Evolutionary conservation across 257 asterid genomes (phyloP).

Genomic region (Salvia splendens): DNA sequence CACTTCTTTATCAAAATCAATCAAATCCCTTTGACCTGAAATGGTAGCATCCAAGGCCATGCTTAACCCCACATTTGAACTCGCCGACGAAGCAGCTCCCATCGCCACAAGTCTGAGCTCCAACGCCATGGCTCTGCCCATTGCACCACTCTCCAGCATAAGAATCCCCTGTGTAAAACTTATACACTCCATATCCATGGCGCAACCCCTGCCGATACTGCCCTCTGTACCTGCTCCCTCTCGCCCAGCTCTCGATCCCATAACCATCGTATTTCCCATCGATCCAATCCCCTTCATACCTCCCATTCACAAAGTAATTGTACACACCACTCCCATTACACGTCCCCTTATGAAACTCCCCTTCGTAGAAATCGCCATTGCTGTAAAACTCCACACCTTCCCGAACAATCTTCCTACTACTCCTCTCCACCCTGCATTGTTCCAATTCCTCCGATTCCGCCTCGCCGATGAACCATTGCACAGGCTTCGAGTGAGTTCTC

Average conservation of each 20-base stretch:
- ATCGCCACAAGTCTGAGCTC: slow-evolving; percentile 84
- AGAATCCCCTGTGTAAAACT: slow-evolving; percentile 75
- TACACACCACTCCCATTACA: slow-evolving; percentile 94
- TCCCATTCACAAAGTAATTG: slow-evolving; percentile 65
- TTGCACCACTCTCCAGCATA: slow-evolving; percentile 86
- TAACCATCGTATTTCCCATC: slow-evolving; percentile 88
- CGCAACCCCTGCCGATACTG: slow-evolving; percentile 80
- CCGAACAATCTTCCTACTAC: slow-evolving; percentile 37
- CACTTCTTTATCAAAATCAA: background rate
- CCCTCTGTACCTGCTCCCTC: slow-evolving; percentile 82
- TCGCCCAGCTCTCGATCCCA: slow-evolving; percentile 90
- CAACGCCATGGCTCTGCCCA: slow-evolving; percentile 90
- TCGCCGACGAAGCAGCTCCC: slow-evolving; percentile 84
- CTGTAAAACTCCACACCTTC: slow-evolving; percentile 87
- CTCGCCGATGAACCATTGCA: slow-evolving; percentile 86
- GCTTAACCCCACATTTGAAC: slow-evolving; percentile 75
- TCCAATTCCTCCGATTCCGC: slow-evolving; percentile 29
- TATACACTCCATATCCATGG: slow-evolving; percentile 80
- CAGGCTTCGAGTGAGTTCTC: slow-evolving; percentile 52
- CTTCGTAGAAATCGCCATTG: slow-evolving; percentile 88
- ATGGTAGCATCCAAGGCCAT: slow-evolving; percentile 88
- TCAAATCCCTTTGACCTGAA: slow-evolving; percentile 54
- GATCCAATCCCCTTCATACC: slow-evolving; percentile 94
- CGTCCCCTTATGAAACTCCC: slow-evolving; percentile 83
- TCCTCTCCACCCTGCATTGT: too few relatives aligned